Base-by-base conservation (phyloP, 2,329 filamentous ascomycete species). In the Drechslerella coelobrocha region DNA sequence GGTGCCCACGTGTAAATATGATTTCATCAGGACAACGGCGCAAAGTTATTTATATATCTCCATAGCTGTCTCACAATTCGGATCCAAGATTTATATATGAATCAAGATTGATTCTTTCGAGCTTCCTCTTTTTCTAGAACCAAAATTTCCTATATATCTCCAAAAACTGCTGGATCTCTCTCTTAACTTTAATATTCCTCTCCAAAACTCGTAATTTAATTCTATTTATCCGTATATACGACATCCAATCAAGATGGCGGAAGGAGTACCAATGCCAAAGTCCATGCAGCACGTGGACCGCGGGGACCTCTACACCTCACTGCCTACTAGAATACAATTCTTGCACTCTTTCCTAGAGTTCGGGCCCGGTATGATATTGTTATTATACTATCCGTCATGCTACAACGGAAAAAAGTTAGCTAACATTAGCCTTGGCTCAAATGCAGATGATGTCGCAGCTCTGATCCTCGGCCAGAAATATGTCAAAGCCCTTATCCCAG, bases 401-500 rank as follows among this genome's bases (percentile, higher is more conserved):
- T 56, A 14, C 5, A 19, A 61, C 12, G 37, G 19, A 21, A 41
- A n/a, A 10, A 45, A n/a, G 39, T 23, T 29, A 61, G 43, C 55
- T 56, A 59, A 60, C 47, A 61, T n/a, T n/a, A 47, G 21, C 24
- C 39, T 4, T 27, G 1, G 17, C 14, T 39, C 17, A 19, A 45
- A 24, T 34, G 31, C 2, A 90, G 89, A 84, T 72, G 89, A 92
- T 76, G 86, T 91, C 62, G 87, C 89, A 73, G 88, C 89, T 39
- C 83, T 92, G 37, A 82, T 85, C 12, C 81, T 83, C 1, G 89
- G 89, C 72, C 82, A 85, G 68, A 91, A 91, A 78, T 91, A 91
- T 79, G 88, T 92, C 80, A 89, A 89, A 76, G 86, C 88, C n/a
- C 84, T 93, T 29, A 91, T 93, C 73, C 91, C 91, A 0, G 88